Evolutionary conservation across 225 moss, liverwort and hornwort genomes (phyloP).

Genomic region (Anthoceros angustus): DNA sequence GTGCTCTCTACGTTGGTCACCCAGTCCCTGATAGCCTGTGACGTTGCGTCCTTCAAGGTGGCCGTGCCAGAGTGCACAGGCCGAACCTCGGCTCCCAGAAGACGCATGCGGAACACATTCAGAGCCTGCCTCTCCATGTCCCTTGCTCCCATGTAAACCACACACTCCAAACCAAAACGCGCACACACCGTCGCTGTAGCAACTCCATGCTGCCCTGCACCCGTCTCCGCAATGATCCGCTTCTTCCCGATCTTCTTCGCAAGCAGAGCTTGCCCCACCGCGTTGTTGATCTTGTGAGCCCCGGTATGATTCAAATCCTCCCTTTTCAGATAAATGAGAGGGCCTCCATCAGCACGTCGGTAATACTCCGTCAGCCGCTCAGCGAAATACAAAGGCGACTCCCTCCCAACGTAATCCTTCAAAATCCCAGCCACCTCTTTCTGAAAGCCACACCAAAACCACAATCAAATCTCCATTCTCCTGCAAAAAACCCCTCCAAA

Average conservation of each 20-base stretch:
- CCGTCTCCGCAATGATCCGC: conserved; percentile 91
- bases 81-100: conserved; percentile 93
- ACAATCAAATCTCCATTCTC: background rate
- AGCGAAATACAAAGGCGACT: conserved; percentile 86
- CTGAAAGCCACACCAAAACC: conserved; percentile 15
- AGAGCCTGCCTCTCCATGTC: conserved; percentile 96
- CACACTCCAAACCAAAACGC: conserved; percentile 78
- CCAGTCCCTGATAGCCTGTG: conserved; percentile 96
- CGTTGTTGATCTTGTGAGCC: conserved; percentile 95
- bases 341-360: conserved; percentile 51
- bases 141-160: conserved; percentile 90
- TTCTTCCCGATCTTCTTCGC: conserved; percentile 87
- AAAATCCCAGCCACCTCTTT: conserved; percentile 52
- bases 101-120: conserved; percentile 91
- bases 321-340: conserved; percentile 78
- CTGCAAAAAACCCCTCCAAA: background rate
- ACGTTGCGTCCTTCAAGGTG: conserved; percentile 88
- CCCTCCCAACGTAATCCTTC: conserved; percentile 90
- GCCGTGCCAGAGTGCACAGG: conserved; percentile 78
- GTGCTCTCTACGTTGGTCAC: conserved; percentile 93
- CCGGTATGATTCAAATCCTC: conserved; percentile 96
- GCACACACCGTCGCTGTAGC: conserved; percentile 96
- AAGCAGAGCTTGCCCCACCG: conserved; percentile 74
- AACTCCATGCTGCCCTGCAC: conserved; percentile 96
- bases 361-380: conserved; percentile 80